Base-by-base conservation (phyloP, 179 eudicot species). In the Pouteria campechiana region DNA sequence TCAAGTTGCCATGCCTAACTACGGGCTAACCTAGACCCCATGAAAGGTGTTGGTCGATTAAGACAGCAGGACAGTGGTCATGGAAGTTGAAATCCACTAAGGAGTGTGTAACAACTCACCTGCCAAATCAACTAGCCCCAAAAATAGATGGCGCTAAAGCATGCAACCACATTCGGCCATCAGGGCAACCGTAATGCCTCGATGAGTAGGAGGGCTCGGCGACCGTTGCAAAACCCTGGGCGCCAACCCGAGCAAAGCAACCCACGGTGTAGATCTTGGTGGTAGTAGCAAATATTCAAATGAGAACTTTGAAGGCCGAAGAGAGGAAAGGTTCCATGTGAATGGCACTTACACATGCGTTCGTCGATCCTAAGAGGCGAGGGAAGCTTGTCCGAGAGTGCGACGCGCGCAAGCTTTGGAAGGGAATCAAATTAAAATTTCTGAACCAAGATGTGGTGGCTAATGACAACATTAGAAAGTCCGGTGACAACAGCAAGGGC, bases 51-150 rank as follows among this genome's bases (percentile, higher is more conserved):
- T 74, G 62, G 75, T 64, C 64, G 64, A 75, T 75, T 75, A 72
- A 72, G 81, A 73, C 69, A 73, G 67, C 65, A 64, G 67, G 75
- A 64, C 75, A 71, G 73, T 69, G 83, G 75, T 67, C 75, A 79
- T 73, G 78, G 79, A 73, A 74, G 75, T 71, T 73, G 63, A 73
- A 67, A 78, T 78, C 66, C 62, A 64, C 77, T 70, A 68, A 68
- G 70, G 75, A 75, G 78, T 75, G 70, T 64, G 75, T 75, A 75
- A 72, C 72, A 77, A 73, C 77, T 77, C 70, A 73, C 81, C 64
- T 52, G 56, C 69, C 74, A 71, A 78, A 78, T 74, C 73, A 74
- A 70, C 78, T 78, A 78, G 72, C 79, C 82, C 76, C 69, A 65
- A 71, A 78, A 78, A 74, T 78, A 75, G 78, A 78, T 68, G 78